Evolutionary conservation across 2,329 filamentous ascomycete genomes (phyloP), one percentile per base, ranked within the genome.

Genomic region (Aspergillus unguis): DNA sequence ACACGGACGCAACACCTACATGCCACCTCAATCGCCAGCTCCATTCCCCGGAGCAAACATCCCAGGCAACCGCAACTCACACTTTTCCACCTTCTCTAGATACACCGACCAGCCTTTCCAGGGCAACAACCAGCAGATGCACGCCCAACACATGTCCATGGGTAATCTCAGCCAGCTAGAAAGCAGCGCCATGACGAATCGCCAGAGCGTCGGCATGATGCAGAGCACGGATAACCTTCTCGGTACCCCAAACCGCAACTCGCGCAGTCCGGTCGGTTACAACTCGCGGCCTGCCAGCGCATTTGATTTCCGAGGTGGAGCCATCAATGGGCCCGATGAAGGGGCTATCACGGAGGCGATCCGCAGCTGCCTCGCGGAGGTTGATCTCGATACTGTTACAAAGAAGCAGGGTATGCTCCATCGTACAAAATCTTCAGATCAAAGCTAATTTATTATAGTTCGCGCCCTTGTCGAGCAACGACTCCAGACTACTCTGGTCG

Each of bases 331-430:
- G 0, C 88, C 90, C 0, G 89, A 87, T 59, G 92, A 97, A 64
- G 78, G 77, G 42, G 81, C 84, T 55, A 96, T 99, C 59, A 80
- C 90, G 17, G 88, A 95, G 56, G 88, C 89, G 1, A 92, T 97
- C 57, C 87, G 90, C 65, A 78, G 81, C 46, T 94, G 94, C 62
- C 78, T 99, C 57, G 75, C 80, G 11, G 92, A 96, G 65, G 91
- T 96, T 0, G 92, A 99, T 71, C 79, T 99, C 38, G 94, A 99
- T 70, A 92, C 83, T n/a, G 90, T 97, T 44, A 99, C 94, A 5
- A 99, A 97, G 85, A 99, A 99, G 77, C 92, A 97, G 75, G 75
- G 84, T 69, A 77, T 9, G 32, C 11, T 25, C 8, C 17, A 26
- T 17, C 9, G 25, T 11, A 6, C 17, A 40, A 29, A 10, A n/a